A percentile compares a stretch with the other conserved stretches of the same genome.
These are phyloP conservation scores for Amaranthus hypochondriacus DNA, from an alignment of 148 eudicot genomes.

Conservation along the genomic window DNA sequence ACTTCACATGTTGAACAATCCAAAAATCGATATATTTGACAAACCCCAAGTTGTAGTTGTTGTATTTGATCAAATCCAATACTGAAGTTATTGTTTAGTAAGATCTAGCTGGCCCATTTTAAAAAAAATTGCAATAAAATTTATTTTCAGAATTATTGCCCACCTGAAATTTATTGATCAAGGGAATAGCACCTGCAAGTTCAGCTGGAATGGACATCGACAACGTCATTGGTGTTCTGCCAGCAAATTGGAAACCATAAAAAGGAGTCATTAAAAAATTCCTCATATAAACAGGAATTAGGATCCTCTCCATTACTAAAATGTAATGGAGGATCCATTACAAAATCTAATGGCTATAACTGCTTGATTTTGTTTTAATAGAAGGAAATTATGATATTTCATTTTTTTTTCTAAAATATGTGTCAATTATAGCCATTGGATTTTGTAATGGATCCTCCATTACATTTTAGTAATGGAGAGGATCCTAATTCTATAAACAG, in stretches of 20 bases:
- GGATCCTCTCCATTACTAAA: no score
- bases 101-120: neutral
- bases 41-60: no score
- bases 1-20: slow-evolving; percentile 8
- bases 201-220: slow-evolving; percentile 90
- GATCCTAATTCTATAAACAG: neutral
- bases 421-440: no score
- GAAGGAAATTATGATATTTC: no score
- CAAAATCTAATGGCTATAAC: no score
- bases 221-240: slow-evolving; percentile 85
- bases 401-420: no score
- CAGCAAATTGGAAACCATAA: slow-evolving; percentile 13
- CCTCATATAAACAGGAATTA: neutral
- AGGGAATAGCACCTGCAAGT: slow-evolving; percentile 92
- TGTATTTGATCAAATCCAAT: neutral
- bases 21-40: neutral
- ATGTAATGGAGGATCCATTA: no score
- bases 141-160: slow-evolving; percentile 10
- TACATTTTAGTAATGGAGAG: no score
- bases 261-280: neutral
- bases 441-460: no score
- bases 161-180: slow-evolving; percentile 95
- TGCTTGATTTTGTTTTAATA: no score
- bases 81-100: neutral
- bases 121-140: neutral